A percentile compares a stretch with the other conserved stretches of the same genome.
These are phyloP conservation scores for Fusarium humuli DNA, from an alignment of 2,329 filamentous ascomycete species.

Conservation along the genomic window DNA sequence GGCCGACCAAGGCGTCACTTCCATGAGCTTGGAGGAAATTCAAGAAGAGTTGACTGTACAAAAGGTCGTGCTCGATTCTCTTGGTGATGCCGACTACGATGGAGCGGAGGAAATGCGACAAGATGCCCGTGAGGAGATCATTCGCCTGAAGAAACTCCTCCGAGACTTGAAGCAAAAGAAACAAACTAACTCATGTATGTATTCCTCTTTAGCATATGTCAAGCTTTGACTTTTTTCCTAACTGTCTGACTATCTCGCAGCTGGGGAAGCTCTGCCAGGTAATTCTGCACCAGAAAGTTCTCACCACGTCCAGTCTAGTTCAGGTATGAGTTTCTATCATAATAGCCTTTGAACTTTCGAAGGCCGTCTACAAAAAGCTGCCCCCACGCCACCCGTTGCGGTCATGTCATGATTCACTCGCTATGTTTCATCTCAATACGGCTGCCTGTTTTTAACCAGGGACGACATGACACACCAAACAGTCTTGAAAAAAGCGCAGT, in stretches of 20 bases:
- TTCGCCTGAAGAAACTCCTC: slow-evolving; percentile 50
- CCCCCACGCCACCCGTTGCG: not conserved
- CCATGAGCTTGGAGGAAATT: slow-evolving; percentile 47
- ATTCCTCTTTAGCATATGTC: not conserved
- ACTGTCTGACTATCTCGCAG: slow-evolving; percentile 6
- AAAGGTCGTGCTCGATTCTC: slow-evolving; percentile 57
- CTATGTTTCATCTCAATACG: not conserved
- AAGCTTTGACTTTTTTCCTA: not conserved
- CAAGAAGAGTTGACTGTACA: slow-evolving; percentile 58
- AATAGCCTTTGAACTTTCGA: not conserved
- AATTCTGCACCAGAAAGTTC: not conserved
- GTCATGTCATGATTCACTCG: not conserved
- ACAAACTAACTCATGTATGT: slow-evolving; percentile 12
- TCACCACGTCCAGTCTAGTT: slow-evolving; percentile 3
- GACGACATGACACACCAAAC: not conserved
- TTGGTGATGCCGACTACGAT: slow-evolving; percentile 47
- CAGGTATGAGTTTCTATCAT: slow-evolving; percentile 25
- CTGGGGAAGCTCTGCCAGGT: slow-evolving; percentile 3
- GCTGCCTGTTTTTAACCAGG: not conserved
- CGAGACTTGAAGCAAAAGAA: slow-evolving; percentile 23
- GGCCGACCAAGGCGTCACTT: slow-evolving; percentile 30
- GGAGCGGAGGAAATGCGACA: slow-evolving; percentile 49
- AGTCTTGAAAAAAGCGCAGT: not conserved
- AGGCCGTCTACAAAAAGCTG: not conserved
- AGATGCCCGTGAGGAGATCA: slow-evolving; percentile 46